Evolutionary conservation across 768 basidiomycete genomes (phyloP).

Genomic region (Tricholoma matsutake): DNA sequence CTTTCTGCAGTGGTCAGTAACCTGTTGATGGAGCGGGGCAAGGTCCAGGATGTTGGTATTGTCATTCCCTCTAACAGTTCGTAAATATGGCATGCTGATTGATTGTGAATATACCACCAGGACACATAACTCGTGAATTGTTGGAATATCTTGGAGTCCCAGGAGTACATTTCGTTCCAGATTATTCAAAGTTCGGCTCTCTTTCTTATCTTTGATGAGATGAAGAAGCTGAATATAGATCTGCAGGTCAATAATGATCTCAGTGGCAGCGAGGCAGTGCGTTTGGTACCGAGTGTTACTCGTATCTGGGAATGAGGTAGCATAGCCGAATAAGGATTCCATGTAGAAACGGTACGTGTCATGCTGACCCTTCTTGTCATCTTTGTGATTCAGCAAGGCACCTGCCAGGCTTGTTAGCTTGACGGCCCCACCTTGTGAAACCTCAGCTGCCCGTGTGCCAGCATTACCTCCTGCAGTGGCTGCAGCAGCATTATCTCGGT

Average conservation of each 20-base stretch:
- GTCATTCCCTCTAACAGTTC: not conserved
- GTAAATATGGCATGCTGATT: not conserved
- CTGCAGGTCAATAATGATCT: constrained; percentile 18
- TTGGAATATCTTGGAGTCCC: constrained; percentile 21
- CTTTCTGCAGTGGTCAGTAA: not conserved
- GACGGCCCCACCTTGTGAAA: constrained; percentile 19
- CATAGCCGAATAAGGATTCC: constrained; percentile 15
- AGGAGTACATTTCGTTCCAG: constrained; percentile 24
- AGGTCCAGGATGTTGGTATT: not conserved
- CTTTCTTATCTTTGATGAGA: constrained; percentile 26
- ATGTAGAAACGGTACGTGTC: constrained; percentile 24
- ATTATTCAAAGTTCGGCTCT: constrained; percentile 15
- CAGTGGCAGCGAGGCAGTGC: constrained; percentile 22
- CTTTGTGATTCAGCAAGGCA: constrained; percentile 31
- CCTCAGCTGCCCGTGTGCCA: constrained; percentile 12
- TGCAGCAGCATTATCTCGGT: constrained; percentile 22
- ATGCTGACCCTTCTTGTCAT: constrained; percentile 34
- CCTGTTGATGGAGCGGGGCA: not conserved
- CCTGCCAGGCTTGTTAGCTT: constrained; percentile 26
- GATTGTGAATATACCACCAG: constrained; percentile 16
- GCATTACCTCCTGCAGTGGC: not conserved
- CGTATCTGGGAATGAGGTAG: constrained; percentile 29
- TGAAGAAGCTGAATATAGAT: constrained; percentile 22
- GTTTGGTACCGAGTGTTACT: constrained; percentile 34
- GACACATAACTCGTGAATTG: constrained; percentile 25